Percentiles rank a stretch among this genome's conserved stretches.
phyloP scores from a whole-genome alignment of 305 asterid genomes.

The Lippia alba region DNA sequence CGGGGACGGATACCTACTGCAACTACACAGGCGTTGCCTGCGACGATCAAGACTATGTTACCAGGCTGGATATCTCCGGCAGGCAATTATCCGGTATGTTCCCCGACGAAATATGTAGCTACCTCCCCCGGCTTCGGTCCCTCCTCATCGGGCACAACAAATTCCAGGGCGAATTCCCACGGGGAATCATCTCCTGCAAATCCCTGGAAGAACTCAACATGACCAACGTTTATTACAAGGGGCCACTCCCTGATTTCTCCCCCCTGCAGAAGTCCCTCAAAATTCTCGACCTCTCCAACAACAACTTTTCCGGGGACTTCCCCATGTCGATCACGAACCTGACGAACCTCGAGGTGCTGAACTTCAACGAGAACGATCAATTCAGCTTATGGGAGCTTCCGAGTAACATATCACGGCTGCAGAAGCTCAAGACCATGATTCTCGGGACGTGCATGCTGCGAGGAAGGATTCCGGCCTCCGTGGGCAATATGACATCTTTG shows the following conservation, averaged over 20 bases:
- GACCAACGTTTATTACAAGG: slow-evolving; percentile 47
- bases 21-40: slow-evolving; percentile 68
- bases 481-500: slow-evolving; percentile 79
- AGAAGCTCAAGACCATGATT: slow-evolving; percentile 50
- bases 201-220: slow-evolving; percentile 61
- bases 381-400: slow-evolving; percentile 71
- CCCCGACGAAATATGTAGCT: slow-evolving; percentile 65
- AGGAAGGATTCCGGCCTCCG: slow-evolving; percentile 54
- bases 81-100: slow-evolving; percentile 69
- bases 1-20: slow-evolving; percentile 42
- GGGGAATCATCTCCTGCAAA: slow-evolving; percentile 60
- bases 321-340: slow-evolving; percentile 77
- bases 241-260: slow-evolving; percentile 74
- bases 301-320: slow-evolving; percentile 68
- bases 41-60: slow-evolving; percentile 49
- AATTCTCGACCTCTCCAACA: slow-evolving; percentile 68
- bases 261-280: slow-evolving; percentile 47
- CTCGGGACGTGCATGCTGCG: slow-evolving; percentile 61
- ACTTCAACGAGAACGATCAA: slow-evolving; percentile 55
- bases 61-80: slow-evolving; percentile 60
- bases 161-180: slow-evolving; percentile 59
- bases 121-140: slow-evolving; percentile 57
- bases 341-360: slow-evolving; percentile 60
- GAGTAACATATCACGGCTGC: slow-evolving; percentile 46
- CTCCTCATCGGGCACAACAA: slow-evolving; percentile 61